phyloP scores from a whole-genome alignment of 2,329 filamentous ascomycete species.

The Colletotrichum karsti region DNA sequence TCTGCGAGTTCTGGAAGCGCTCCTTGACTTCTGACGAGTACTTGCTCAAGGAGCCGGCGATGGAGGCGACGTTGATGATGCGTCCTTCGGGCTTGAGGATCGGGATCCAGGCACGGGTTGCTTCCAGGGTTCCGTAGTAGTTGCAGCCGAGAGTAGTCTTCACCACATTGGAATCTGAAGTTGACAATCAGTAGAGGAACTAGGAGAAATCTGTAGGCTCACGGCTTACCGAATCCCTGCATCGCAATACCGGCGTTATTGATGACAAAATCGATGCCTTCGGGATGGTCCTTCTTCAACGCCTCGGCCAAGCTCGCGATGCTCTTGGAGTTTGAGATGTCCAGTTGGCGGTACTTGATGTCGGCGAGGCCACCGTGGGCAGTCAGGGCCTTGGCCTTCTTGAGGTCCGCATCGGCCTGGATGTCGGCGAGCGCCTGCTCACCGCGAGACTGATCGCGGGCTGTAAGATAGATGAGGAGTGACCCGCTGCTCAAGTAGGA shows the following conservation, averaged over 20 bases:
- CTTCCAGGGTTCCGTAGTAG: constrained; percentile 59
- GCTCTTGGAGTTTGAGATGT: constrained; percentile 55
- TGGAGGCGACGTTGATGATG: constrained; percentile 58
- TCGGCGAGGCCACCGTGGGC: constrained; percentile 50
- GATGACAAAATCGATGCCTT: constrained; percentile 60
- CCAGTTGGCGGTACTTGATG: constrained; percentile 55
- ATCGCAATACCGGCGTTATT: constrained; percentile 62
- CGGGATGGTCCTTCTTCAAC: constrained; percentile 51
- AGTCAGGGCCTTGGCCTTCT: constrained; percentile 52
- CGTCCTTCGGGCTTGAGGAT: constrained; percentile 52
- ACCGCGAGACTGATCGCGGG: constrained; percentile 55
- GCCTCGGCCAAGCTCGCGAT: constrained; percentile 50
- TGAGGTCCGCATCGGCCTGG: constrained; percentile 51
- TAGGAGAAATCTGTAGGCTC: constrained; percentile 13
- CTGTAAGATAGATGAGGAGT: constrained; percentile 62
- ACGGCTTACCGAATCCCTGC: constrained; percentile 49
- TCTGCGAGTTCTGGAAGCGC: constrained; percentile 49
- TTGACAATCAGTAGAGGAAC: no score
- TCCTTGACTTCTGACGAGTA: constrained; percentile 52
- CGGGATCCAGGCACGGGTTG: constrained; percentile 52
- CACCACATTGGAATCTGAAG: constrained; percentile 49
- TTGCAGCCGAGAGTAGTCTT: constrained; percentile 57
- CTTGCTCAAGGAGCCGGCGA: constrained; percentile 51
- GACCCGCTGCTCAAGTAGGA: constrained; percentile 55
- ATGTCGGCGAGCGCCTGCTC: constrained; percentile 54